Evolutionary conservation across 768 basidiomycete genomes (phyloP).

Genomic region (Flagelloscypha sp.): DNA sequence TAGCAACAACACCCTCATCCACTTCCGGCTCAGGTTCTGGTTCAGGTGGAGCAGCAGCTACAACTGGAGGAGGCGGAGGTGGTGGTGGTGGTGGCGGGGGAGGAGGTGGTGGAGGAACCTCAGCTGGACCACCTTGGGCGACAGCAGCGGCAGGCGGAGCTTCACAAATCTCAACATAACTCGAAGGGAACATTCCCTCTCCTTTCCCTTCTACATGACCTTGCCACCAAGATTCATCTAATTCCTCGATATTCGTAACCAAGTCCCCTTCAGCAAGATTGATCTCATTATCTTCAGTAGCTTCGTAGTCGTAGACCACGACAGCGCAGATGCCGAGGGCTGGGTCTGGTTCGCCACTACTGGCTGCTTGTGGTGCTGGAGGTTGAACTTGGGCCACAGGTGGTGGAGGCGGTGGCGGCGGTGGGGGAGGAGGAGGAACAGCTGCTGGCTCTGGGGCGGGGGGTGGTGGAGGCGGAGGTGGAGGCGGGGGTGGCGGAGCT

Average conservation of each 20-base stretch:
- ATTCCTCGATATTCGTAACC: constrained; percentile 73
- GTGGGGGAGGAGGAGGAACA: constrained; percentile 16
- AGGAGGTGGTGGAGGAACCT: constrained; percentile 50
- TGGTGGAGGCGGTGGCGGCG: constrained; percentile 19
- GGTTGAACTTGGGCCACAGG: too few species aligned
- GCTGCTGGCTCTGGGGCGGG: constrained; percentile 14
- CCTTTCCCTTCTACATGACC: constrained; percentile 67
- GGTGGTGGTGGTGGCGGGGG: constrained; percentile 41
- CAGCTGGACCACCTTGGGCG: constrained; percentile 31
- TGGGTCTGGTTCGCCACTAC: constrained; percentile 15
- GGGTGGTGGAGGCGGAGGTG: constrained; percentile 16
- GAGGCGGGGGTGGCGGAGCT: constrained; percentile 9
- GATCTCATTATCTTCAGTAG: constrained; percentile 85
- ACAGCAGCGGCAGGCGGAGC: constrained; percentile 28
- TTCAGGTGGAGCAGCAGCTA: constrained; percentile 35
- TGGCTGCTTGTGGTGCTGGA: too few species aligned
- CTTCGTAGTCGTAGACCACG: constrained; percentile 79
- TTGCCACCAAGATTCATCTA: constrained; percentile 91
- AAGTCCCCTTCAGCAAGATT: constrained; percentile 69
- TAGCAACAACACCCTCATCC: constrained; percentile 53
- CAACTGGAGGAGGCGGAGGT: constrained; percentile 41
- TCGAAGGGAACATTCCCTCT: constrained; percentile 84
- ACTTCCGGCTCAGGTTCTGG: constrained; percentile 32
- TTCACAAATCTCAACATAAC: constrained; percentile 79
- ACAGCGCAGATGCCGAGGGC: constrained; percentile 54